A percentile compares a stretch with the other conserved stretches of the same genome.
Conservation (phyloP, 1,139 yeast species). For the Hyphopichia burtonii region DNA sequence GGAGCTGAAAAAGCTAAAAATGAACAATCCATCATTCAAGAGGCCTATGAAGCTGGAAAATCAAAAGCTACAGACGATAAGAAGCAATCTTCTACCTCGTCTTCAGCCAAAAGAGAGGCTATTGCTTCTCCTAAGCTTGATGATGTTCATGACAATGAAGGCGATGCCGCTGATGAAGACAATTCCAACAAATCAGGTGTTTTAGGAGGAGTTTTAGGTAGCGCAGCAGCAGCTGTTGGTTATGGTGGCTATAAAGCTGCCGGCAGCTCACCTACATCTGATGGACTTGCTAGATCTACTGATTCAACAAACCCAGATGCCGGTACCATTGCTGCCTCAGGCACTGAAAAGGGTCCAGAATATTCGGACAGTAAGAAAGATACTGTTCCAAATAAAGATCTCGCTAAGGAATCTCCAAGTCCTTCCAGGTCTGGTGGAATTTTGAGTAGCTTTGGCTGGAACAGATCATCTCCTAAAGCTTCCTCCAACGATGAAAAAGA, state of each 20-base stretch:
- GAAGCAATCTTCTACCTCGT: neutral
- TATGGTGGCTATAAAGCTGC: constrained; percentile 3
- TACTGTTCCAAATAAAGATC: constrained; percentile 4
- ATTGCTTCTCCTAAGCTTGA: constrained; percentile 4
- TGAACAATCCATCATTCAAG: constrained; percentile 7
- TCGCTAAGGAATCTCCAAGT: constrained; percentile 3
- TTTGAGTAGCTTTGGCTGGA: neutral
- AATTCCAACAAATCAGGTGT: constrained; percentile 9
- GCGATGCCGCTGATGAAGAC: constrained; percentile 4
- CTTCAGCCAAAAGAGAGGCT: neutral
- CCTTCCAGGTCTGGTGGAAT: neutral
- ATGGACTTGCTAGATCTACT: neutral
- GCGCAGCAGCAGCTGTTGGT: constrained; percentile 15
- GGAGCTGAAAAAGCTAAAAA: constrained; percentile 9
- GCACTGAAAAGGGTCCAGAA: neutral
- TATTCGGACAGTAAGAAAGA: constrained; percentile 3
- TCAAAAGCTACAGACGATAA: constrained; percentile 7
- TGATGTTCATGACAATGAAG: neutral
- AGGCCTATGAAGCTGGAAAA: constrained; percentile 16
- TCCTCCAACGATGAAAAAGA: neutral
- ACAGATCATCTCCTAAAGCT: constrained; percentile 3
- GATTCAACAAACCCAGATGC: constrained; percentile 2
- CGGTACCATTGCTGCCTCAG: neutral
- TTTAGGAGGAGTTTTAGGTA: constrained; percentile 13
- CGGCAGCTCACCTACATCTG: neutral